Percentiles rank a stretch among this genome's conserved stretches.
Evolutionary conservation across 1,284 basidiomycete genomes (phyloP).

Genomic region (Bjerkandera adusta): DNA sequence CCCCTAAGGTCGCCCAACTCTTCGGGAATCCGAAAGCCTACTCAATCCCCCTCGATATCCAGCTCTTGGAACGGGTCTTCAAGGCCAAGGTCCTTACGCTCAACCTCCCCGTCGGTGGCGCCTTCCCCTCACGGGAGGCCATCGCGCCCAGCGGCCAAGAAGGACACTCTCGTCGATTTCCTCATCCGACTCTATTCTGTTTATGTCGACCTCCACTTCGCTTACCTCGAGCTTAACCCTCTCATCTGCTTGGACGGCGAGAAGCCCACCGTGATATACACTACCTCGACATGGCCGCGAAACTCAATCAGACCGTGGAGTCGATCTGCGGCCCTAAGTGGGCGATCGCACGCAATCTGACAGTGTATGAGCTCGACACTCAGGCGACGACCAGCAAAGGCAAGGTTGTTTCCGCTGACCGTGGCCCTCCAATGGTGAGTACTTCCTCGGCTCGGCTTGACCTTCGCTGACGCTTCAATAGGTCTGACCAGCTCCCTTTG

Average conservation of each 20-base stretch:
- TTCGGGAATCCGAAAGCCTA: conserved; percentile 85
- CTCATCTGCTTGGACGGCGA: conserved; percentile 91
- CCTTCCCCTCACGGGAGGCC: conserved; percentile 79
- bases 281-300: conserved; percentile 99
- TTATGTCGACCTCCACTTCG: conserved; percentile 97
- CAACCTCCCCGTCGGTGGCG: conserved; percentile 73
- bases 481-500: conserved; percentile 96
- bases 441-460: neutral
- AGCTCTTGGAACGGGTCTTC: conserved; percentile 85
- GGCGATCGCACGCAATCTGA: conserved; percentile 93
- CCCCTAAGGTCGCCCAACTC: conserved; percentile 78
- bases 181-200: conserved; percentile 94
- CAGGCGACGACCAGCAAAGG: conserved; percentile 42
- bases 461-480: conserved; percentile 22
- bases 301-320: conserved; percentile 98
- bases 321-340: conserved; percentile 98
- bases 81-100: conserved; percentile 92
- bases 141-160: conserved; percentile 77
- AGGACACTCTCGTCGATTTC: conserved; percentile 91
- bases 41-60: conserved; percentile 75
- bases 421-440: conserved; percentile 92
- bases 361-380: conserved; percentile 59
- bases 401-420: conserved; percentile 74
- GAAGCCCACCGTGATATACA: conserved; percentile 80
- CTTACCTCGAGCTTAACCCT: conserved; percentile 99